phyloP scores from a whole-genome alignment of 2,329 filamentous ascomycete species.

The Claviceps fusiformis region DNA sequence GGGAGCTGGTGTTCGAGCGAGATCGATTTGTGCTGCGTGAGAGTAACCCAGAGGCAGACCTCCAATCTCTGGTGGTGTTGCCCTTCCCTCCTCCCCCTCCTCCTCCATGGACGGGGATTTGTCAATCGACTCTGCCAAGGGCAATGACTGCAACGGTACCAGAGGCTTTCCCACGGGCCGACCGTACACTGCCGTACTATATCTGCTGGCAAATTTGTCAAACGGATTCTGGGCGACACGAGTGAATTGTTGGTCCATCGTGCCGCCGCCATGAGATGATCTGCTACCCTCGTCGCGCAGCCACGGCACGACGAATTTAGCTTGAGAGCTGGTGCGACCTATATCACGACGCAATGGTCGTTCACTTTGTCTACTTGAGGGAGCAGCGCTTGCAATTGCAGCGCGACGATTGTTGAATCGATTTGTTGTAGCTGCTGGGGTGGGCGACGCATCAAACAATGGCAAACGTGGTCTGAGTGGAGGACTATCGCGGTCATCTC shows the following conservation, averaged over 20 bases:
- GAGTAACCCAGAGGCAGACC: neutral
- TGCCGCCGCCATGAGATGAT: neutral
- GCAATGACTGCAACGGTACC: neutral
- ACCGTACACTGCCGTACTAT: neutral
- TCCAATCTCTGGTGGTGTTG: neutral
- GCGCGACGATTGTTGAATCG: neutral
- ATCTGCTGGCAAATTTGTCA: neutral
- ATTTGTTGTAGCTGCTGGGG: neutral
- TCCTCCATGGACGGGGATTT: neutral
- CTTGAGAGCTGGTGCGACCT: neutral
- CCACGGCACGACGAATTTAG: neutral
- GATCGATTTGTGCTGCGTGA: constrained; percentile 1
- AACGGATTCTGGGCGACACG: neutral
- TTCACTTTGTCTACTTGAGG: neutral
- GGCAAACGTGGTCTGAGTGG: neutral
- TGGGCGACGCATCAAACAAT: neutral
- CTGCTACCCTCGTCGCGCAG: neutral
- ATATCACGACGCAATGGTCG: neutral
- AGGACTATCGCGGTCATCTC: neutral
- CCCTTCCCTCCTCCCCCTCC: neutral
- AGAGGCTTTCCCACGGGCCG: neutral
- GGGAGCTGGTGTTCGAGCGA: constrained; percentile 3
- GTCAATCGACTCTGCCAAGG: neutral
- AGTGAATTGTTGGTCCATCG: neutral
- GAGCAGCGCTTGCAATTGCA: neutral